phyloP scores from a whole-genome alignment of 1,139 yeast species.

The Debaryomycetaceae sp. region DNA sequence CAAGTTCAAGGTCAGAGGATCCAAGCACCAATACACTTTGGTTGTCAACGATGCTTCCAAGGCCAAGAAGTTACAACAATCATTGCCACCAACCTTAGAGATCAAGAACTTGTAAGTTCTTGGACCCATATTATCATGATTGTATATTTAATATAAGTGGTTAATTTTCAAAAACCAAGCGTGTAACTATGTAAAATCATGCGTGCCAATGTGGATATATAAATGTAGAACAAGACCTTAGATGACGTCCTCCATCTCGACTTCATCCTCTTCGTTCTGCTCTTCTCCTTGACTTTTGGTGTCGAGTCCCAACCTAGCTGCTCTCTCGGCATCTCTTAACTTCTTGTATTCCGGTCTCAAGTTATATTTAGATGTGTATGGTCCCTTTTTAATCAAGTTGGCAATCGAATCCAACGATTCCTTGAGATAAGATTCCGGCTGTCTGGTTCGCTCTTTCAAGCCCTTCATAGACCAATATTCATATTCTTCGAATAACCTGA shows the following conservation, averaged over 20 bases:
- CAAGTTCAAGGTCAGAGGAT: slow-evolving; percentile 98
- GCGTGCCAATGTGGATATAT: neutral
- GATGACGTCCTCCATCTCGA: slow-evolving; percentile 44
- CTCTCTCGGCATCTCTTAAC: slow-evolving; percentile 73
- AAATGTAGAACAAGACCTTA: slow-evolving; percentile 9
- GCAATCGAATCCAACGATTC: slow-evolving; percentile 92
- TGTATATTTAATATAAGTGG: slow-evolving; percentile 15
- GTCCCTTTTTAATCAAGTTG: slow-evolving; percentile 86
- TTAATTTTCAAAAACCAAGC: slow-evolving; percentile 3
- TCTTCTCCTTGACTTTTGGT: slow-evolving; percentile 40
- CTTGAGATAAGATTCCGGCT: slow-evolving; percentile 91
- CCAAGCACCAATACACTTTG: slow-evolving; percentile 92
- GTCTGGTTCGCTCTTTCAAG: slow-evolving; percentile 87
- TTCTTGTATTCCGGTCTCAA: slow-evolving; percentile 87
- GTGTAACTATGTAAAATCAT: slow-evolving; percentile 1
- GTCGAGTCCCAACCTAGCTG: slow-evolving; percentile 52
- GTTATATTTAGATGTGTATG: slow-evolving; percentile 88
- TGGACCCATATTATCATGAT: slow-evolving; percentile 3
- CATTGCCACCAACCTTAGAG: slow-evolving; percentile 93
- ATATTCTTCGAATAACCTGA: slow-evolving; percentile 87
- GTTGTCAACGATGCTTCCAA: slow-evolving; percentile 94
- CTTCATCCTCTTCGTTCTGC: slow-evolving; percentile 43
- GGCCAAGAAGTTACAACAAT: slow-evolving; percentile 98
- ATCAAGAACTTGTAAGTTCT: slow-evolving; percentile 59
- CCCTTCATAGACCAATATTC: slow-evolving; percentile 98